A percentile compares a stretch with the other conserved stretches of the same genome.
These are phyloP conservation scores for Spathaspora boniae DNA, from an alignment of 805 yeast species.

Conservation along the genomic window DNA sequence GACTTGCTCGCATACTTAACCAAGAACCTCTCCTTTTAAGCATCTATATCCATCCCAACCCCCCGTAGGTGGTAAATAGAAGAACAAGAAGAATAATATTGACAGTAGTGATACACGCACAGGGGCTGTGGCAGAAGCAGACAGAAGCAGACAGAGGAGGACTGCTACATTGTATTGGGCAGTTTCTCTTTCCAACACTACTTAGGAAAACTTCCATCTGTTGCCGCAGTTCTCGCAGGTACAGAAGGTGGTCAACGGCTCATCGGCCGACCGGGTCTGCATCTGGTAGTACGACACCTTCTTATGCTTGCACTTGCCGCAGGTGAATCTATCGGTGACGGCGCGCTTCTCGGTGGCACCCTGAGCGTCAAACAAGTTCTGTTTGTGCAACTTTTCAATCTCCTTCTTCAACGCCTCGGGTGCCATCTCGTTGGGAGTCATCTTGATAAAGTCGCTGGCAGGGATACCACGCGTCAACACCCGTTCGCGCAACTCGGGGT, in stretches of 20 bases:
- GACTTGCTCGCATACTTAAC: conserved; percentile 63
- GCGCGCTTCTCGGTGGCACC: conserved; percentile 97
- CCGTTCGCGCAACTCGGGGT: conserved; percentile 75
- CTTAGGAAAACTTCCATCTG: conserved; percentile 93
- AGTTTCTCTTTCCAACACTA: too few species aligned
- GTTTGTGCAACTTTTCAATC: conserved; percentile 78
- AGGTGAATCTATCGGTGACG: conserved; percentile 91
- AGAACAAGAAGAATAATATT: conserved; percentile 1
- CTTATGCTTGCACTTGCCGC: conserved; percentile 97
- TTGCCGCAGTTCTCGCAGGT: conserved; percentile 97
- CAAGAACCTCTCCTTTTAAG: conserved; percentile 19
- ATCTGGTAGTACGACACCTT: conserved; percentile 95
- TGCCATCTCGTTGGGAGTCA: conserved; percentile 95
- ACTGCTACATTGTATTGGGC: too few species aligned
- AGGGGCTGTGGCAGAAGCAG: too few species aligned
- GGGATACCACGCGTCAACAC: conserved; percentile 64
- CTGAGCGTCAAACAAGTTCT: conserved; percentile 92
- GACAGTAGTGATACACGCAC: neutral
- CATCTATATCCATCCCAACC: neutral
- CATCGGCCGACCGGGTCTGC: conserved; percentile 99
- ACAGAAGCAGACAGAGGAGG: too few species aligned
- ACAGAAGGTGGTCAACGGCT: conserved; percentile 96
- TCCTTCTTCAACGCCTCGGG: conserved; percentile 86
- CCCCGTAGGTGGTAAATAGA: conserved; percentile 3
- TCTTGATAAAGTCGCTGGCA: conserved; percentile 63